Conservation (phyloP, 2,329 filamentous ascomycete genomes). For the Herpotrichia juniperi region DNA sequence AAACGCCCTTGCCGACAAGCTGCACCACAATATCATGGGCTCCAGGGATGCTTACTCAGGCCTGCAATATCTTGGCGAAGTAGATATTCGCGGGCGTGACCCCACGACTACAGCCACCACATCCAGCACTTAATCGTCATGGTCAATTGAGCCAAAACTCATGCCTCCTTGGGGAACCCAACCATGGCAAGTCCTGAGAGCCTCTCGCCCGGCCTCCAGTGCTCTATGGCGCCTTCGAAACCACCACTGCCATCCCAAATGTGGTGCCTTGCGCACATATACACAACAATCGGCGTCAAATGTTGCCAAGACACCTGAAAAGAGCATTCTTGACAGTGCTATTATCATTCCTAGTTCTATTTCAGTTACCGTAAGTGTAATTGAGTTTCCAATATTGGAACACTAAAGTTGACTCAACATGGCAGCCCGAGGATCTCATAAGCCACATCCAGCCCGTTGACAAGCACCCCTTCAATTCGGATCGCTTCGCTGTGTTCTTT, state of each 20-base stretch:
- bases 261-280: constrained; percentile 15
- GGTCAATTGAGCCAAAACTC: constrained; percentile 31
- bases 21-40: neutral
- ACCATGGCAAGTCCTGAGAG: constrained; percentile 32
- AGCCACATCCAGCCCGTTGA: constrained; percentile 27
- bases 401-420: constrained; percentile 8
- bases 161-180: constrained; percentile 38
- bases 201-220: constrained; percentile 13
- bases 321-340: constrained; percentile 21
- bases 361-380: constrained; percentile 23
- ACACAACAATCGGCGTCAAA: constrained; percentile 1
- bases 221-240: constrained; percentile 8
- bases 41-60: neutral
- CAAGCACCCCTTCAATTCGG: neutral
- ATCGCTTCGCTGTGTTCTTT: constrained; percentile 35
- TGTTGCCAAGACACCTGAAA: neutral
- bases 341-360: constrained; percentile 35
- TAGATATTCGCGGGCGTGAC: neutral
- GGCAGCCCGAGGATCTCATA: constrained; percentile 28
- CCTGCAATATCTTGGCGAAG: neutral
- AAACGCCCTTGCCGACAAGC: constrained; percentile 11
- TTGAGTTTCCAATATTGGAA: neutral
- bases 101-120: neutral
- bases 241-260: neutral
- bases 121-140: constrained; percentile 12